Percentiles rank a stretch among this genome's conserved stretches.
These are phyloP conservation scores for Carex parvula DNA, from an alignment of 176 grass and related monocot species.

Conservation along the genomic window DNA sequence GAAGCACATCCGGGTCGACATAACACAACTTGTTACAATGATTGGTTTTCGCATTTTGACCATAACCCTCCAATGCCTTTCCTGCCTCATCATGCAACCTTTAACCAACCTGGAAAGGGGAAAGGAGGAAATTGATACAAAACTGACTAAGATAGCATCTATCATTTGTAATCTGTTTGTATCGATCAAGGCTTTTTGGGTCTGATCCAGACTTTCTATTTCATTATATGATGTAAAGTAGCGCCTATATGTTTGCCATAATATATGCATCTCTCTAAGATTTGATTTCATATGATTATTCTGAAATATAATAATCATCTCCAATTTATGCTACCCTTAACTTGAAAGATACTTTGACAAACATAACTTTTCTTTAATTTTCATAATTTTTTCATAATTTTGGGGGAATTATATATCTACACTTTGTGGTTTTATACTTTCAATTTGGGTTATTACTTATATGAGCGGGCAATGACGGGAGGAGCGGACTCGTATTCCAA, in stretches of 20 bases:
- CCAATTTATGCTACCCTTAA: neutral
- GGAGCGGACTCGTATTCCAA: too few species aligned
- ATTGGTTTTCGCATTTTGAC: neutral
- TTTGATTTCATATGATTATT: neutral
- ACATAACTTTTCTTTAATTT: neutral
- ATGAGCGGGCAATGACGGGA: too few species aligned
- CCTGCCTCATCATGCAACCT: neutral
- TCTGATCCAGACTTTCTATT: neutral
- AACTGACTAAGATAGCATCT: neutral
- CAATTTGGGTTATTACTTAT: neutral
- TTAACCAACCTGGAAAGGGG: neutral
- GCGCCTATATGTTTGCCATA: neutral
- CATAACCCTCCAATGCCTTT: neutral
- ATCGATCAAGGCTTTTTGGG: neutral
- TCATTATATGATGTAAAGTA: neutral
- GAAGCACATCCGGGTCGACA: constrained; percentile 30
- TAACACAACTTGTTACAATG: constrained; percentile 10
- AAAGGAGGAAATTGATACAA: constrained; percentile 18
- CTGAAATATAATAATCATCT: neutral
- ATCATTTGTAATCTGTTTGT: neutral
- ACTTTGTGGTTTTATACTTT: neutral
- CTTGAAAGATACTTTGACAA: neutral
- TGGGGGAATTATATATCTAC: neutral
- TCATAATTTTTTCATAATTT: neutral
- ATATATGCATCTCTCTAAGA: neutral